Conservation (phyloP, 257 asterid genomes). For the Ocimum tenuiflorum region DNA sequence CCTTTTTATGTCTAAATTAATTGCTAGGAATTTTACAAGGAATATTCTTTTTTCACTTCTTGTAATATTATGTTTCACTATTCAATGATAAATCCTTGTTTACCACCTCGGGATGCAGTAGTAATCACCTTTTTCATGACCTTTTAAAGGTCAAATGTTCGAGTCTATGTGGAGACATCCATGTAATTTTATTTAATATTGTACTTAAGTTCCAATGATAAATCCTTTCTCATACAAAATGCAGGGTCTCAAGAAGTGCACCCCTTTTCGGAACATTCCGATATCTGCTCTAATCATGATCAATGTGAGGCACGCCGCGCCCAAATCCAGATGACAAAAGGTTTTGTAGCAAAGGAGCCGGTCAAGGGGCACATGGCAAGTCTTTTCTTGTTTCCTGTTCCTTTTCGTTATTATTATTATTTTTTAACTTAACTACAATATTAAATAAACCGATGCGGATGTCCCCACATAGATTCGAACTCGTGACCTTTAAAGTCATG, state of each 20-base stretch:
- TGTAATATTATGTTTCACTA: not conserved
- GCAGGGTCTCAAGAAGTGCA: constrained; percentile 87
- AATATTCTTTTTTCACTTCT: not conserved
- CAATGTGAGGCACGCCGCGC: constrained; percentile 67
- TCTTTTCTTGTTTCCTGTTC: constrained; percentile 21
- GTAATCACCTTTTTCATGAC: too few relatives aligned
- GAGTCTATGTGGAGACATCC: too few relatives aligned
- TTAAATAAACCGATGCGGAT: too few relatives aligned
- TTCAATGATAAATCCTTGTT: not conserved
- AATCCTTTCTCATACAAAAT: constrained; percentile 3
- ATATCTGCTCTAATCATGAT: constrained; percentile 73
- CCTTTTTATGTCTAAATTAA: too few relatives aligned
- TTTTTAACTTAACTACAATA: too few relatives aligned
- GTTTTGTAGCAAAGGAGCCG: constrained; percentile 79
- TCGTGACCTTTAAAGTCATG: too few relatives aligned
- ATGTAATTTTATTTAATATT: too few relatives aligned
- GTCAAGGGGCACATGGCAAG: constrained; percentile 87
- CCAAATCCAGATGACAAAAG: constrained; percentile 75
- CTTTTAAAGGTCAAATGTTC: too few relatives aligned
- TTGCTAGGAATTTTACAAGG: not conserved
- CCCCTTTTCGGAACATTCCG: constrained; percentile 40
- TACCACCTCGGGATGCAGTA: too few relatives aligned
- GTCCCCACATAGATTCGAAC: too few relatives aligned
- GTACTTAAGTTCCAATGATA: too few relatives aligned
- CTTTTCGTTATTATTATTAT: too few relatives aligned